Percentiles rank a stretch among this genome's conserved stretches.
Conservation (phyloP, 225 moss, liverwort and hornwort genomes). For the Anthoceros angustus region DNA sequence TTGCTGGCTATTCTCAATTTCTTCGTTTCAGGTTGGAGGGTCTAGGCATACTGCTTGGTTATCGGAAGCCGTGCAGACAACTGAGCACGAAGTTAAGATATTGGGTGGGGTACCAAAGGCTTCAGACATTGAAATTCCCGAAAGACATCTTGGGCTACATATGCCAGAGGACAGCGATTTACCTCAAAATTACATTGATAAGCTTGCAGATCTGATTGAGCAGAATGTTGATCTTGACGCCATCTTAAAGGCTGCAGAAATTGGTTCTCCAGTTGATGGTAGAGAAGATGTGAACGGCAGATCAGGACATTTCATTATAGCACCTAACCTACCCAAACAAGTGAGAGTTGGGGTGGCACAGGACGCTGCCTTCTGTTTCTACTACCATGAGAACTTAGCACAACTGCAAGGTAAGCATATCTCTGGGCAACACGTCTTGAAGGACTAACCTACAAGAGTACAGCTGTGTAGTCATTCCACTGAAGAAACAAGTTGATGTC, state of each 20-base stretch:
- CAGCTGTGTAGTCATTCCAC: neutral
- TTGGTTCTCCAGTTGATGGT: constrained; percentile 22
- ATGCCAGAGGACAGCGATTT: constrained; percentile 24
- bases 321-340: constrained; percentile 22
- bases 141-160: constrained; percentile 29
- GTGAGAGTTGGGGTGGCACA: constrained; percentile 48
- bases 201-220: constrained; percentile 51
- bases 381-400: constrained; percentile 41
- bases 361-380: constrained; percentile 54
- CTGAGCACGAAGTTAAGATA: constrained; percentile 36
- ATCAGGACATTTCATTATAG: constrained; percentile 14
- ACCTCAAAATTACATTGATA: constrained; percentile 32
- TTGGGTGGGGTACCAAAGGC: constrained; percentile 49
- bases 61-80: constrained; percentile 40
- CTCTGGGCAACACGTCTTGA: neutral
- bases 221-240: constrained; percentile 38
- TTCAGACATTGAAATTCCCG: constrained; percentile 36
- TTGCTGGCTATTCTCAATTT: too few relatives aligned
- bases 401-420: constrained; percentile 35
- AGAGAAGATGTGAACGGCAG: constrained; percentile 13
- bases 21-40: constrained; percentile 28
- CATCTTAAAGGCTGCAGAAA: constrained; percentile 32
- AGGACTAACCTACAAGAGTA: neutral
- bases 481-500: too few relatives aligned
- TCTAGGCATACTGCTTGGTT: constrained; percentile 49